Conservation (phyloP, 78 protist species). For the Bodo saltans region DNA sequence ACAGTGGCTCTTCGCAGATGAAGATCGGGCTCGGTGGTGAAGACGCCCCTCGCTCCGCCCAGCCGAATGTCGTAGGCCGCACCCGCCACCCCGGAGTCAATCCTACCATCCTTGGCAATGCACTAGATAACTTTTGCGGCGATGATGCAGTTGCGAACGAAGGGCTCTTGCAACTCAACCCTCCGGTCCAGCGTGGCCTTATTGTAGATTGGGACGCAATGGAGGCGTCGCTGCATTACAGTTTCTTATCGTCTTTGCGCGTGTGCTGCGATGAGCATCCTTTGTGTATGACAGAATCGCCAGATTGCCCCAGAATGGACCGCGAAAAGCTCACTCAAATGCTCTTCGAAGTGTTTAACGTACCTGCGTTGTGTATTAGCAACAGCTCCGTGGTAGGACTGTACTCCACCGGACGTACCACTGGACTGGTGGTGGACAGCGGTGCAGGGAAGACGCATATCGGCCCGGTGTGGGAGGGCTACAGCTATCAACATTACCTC, state of each 20-base stretch:
- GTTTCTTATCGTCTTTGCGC: background rate
- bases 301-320: background rate
- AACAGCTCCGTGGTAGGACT: background rate
- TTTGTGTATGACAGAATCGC: background rate
- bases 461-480: constrained; percentile 95
- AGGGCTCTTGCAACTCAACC: background rate
- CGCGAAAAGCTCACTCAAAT: constrained; percentile 11
- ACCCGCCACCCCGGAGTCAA: constrained; percentile 72
- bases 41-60: constrained; percentile 79
- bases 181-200: background rate
- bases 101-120: constrained; percentile 56
- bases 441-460: constrained; percentile 94
- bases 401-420: constrained; percentile 22
- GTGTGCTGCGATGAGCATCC: constrained; percentile 23
- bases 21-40: constrained; percentile 83
- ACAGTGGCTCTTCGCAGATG: constrained; percentile 48
- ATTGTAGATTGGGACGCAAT: constrained; percentile 2
- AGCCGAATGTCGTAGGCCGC: constrained; percentile 82
- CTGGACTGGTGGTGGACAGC: constrained; percentile 89
- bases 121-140: background rate
- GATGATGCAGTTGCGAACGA: background rate
- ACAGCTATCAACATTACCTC: constrained; percentile 79
- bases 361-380: background rate
- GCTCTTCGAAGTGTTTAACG: constrained; percentile 20
- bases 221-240: background rate